These are phyloP conservation scores for Metarhizium brunneum DNA, from an alignment of 2,329 filamentous ascomycete genomes.

Conservation along the genomic window DNA sequence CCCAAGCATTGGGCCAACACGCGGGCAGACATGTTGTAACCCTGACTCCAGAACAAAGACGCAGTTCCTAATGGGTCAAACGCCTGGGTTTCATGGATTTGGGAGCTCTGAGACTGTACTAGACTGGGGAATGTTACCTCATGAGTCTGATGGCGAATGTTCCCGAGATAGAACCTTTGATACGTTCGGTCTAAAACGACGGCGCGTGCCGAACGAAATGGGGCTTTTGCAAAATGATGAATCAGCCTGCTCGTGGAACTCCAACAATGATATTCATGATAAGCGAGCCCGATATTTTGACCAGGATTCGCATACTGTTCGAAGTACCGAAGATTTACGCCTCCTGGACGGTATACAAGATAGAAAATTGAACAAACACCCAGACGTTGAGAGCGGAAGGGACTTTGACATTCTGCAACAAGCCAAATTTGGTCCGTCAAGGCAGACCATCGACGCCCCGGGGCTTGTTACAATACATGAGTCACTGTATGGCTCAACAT, in stretches of 20 bases:
- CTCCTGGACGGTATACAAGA: neutral
- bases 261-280: no score
- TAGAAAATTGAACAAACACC: neutral
- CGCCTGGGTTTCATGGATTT: neutral
- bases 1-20: neutral
- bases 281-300: no score
- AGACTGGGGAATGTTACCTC: no score
- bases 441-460: neutral
- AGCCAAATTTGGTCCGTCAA: neutral
- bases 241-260: no score
- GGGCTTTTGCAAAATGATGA: no score
- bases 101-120: neutral
- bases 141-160: no score
- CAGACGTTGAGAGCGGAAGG: neutral
- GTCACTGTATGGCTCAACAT: neutral
- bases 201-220: no score
- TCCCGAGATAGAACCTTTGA: neutral
- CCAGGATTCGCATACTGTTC: no score
- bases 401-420: neutral
- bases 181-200: neutral
- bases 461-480: neutral
- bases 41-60: neutral
- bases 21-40: neutral
- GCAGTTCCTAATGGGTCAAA: neutral
- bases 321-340: neutral